Evolutionary conservation across 179 eudicot species (phyloP), one percentile per base, ranked within the genome.

Genomic region (Actinidia chinensis): DNA sequence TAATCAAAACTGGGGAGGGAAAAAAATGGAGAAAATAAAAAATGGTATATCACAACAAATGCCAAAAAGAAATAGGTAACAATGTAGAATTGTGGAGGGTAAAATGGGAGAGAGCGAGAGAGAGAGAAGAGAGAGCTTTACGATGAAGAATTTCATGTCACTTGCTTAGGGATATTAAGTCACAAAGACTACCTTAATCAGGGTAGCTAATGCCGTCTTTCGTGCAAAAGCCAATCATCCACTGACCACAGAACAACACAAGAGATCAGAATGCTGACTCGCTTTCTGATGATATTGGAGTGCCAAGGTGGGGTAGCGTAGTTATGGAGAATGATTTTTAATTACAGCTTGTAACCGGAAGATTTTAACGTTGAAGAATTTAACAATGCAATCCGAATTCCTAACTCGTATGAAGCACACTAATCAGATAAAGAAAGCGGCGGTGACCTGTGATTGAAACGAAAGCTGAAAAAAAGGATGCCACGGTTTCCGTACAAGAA

Each of bases 121-220:
- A 28, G 12, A 10, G 10, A 25, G 14, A 28, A 0, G 6, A 28
- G 10, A 28, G 33, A 0, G 11, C 18, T 12, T 40, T n/a, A 20
- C 18, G 71, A 42, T 70, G 68, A 72, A 6, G 33, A 65, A 52
- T 23, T 23, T 68, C 67, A 5, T 23, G 42, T 63, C 17, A 46
- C 10, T 46, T 47, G 52, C 22, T 46, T 3, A 20, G 3, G 25
- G 13, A 4, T 36, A 36, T 60, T 15, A 25, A 22, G 65, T 86
- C 84, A 93, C 71, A 95, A 67, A 81, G 93, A 93, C 83, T 93
- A 92, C 50, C 93, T 84, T 84, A 95, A 77, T 98, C 99, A 95
- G 10, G 98, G 97, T 48, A 94, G 87, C 80, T 95, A 98, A 84
- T 88, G 84, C 88, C 84, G 81, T 87, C 98, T 83, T 92, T 95